Evolutionary conservation across 2,329 filamentous ascomycete genomes (phyloP).

Genomic region (Aspergillus neoniger): DNA sequence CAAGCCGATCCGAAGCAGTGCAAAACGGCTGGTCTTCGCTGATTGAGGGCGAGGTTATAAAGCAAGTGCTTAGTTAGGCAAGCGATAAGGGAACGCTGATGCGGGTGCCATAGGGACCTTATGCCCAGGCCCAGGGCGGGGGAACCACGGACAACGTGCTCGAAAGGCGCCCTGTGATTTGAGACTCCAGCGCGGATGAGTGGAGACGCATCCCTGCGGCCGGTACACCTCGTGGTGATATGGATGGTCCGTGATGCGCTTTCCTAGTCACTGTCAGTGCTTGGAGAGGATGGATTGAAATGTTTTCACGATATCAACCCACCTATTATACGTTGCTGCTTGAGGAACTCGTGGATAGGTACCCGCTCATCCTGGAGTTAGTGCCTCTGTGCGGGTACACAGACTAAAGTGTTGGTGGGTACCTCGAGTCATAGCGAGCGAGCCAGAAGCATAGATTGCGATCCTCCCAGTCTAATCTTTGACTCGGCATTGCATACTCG

Average conservation of each 20-base stretch:
- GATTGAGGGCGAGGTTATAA: conserved; percentile 1
- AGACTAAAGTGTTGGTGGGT: not conserved
- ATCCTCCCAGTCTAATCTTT: not conserved
- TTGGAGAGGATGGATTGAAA: not conserved
- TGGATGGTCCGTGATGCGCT: conserved; percentile 1
- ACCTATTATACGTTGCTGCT: not conserved
- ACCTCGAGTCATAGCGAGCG: not conserved
- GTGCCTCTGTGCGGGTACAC: not conserved
- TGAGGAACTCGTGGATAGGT: not conserved
- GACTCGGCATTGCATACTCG: not conserved
- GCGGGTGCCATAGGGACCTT: not conserved
- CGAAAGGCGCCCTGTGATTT: conserved; percentile 1
- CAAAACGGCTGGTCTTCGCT: conserved; percentile 6
- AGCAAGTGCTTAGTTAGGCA: not conserved
- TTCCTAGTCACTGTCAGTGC: not conserved
- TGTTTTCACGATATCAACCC: not conserved
- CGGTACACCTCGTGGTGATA: conserved; percentile 1
- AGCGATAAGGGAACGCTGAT: not conserved
- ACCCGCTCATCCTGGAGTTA: not conserved
- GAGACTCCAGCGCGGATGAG: not conserved
- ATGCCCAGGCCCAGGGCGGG: not conserved
- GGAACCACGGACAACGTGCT: conserved; percentile 1
- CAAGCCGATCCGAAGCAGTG: conserved; percentile 13
- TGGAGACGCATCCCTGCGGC: not conserved
- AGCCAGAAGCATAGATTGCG: not conserved